Base-by-base conservation (phyloP, 371 early-diverging fungal genomes). In the Batkoa obscura region DNA sequence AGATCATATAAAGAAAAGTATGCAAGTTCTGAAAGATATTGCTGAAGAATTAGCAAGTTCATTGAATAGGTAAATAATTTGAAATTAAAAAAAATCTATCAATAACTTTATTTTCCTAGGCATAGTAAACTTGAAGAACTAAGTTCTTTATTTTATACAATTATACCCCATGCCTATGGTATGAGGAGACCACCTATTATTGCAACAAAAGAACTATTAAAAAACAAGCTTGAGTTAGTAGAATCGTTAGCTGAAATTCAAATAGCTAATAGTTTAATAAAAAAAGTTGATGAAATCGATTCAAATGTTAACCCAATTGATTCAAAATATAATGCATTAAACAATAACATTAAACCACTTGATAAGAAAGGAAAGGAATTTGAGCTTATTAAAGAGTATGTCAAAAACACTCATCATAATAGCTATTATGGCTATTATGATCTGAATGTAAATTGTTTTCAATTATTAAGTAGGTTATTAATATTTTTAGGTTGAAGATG, bases 121-220 rank as follows among this genome's bases (percentile, higher is more conserved):
- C 8, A 41, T 41, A 41, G 41, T 41, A 41, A 33, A 36, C 31
- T 47, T 30, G 9, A 46, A 37, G 60, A 12, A 49, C 61, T 12
- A 58, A 59, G 37, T 58, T 68, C n/a, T 78, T 76, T 60, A 76
- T 73, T 59, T 69, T 23, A 78, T 2, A 69, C 70, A 23, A 79
- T 80, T 48, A 80, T 79, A 0, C 79, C 80, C 59, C 64, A 61
- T 37, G 78, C 76, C 66, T 78, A 35, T 65, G 30, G 23, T 31
- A 48, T 76, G 1, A 52, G 62, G 42, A 31, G 34, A n/a, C 42
- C 39, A 6, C 80, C 79, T 3, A 68, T 73, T 0, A 50, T 78
- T 35, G 70, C 75, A 50, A 63, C 57, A 9, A 60, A 59, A 2
- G 59, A 51, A 1, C 59, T 63, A 23, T 59, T 79, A 42, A 72